phyloP scores from a whole-genome alignment of 1,284 basidiomycete genomes.

The Wallemia mellicola region DNA sequence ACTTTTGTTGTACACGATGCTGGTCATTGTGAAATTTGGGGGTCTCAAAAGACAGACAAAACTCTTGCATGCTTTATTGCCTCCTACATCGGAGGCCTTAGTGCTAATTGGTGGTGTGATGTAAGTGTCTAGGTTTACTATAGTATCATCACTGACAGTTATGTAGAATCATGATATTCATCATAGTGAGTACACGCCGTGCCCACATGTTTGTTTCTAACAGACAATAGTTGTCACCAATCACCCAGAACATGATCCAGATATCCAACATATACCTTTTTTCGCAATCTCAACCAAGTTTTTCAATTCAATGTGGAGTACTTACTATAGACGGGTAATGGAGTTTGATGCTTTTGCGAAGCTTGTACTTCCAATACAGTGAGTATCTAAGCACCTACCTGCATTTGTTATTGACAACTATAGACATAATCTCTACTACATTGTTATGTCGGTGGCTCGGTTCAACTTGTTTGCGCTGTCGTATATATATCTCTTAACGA shows the following conservation, averaged over 20 bases:
- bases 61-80: slow-evolving; percentile 51
- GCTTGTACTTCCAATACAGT: slow-evolving; percentile 40
- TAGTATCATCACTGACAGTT: no score
- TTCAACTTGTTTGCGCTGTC: slow-evolving; percentile 87
- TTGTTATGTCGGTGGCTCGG: slow-evolving; percentile 66
- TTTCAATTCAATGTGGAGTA: slow-evolving; percentile 58
- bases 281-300: slow-evolving; percentile 76
- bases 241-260: slow-evolving; percentile 65
- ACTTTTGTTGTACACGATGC: slow-evolving; percentile 69
- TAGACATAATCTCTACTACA: slow-evolving; percentile 62
- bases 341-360: slow-evolving; percentile 40
- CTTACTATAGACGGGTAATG: slow-evolving; percentile 78
- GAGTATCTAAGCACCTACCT: slow-evolving; percentile 2
- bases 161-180: slow-evolving; percentile 86
- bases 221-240: slow-evolving; percentile 56
- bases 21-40: slow-evolving; percentile 77
- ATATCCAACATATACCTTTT: slow-evolving; percentile 70
- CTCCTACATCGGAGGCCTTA: slow-evolving; percentile 67
- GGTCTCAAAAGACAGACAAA: slow-evolving; percentile 54
- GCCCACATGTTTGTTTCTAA: slow-evolving; percentile 2
- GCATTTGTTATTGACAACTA: not conserved
- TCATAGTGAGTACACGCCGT: slow-evolving; percentile 24
- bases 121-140: slow-evolving; percentile 26
- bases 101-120: slow-evolving; percentile 92
- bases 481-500: slow-evolving; percentile 40